These are phyloP conservation scores for Rubia peregrina DNA, from an alignment of 305 asterid genomes.

Conservation along the genomic window DNA sequence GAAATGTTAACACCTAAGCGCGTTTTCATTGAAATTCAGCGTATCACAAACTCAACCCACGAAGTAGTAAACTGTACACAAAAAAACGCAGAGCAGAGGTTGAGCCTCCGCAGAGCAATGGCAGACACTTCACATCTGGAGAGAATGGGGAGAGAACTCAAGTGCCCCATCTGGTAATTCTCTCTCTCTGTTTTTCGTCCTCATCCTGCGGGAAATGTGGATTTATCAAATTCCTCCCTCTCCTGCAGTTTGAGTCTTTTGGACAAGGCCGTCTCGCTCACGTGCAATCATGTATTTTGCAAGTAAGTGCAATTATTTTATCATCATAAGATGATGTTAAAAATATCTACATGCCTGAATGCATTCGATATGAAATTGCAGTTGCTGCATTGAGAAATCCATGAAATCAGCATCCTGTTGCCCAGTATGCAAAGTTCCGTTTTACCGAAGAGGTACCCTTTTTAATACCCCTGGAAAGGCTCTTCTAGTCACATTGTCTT, in stretches of 20 bases:
- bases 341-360: not conserved
- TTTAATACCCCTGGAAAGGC: not conserved
- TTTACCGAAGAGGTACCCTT: conserved; percentile 67
- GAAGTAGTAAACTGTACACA: not conserved
- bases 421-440: conserved; percentile 94
- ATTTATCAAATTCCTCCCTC: conserved; percentile 3
- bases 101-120: conserved; percentile 23
- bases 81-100: not conserved
- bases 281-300: conserved; percentile 96
- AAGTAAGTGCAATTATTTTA: conserved; percentile 35
- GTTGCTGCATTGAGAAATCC: conserved; percentile 67
- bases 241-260: conserved; percentile 71
- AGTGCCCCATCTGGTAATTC: conserved; percentile 86
- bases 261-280: conserved; percentile 64
- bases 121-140: conserved; percentile 71
- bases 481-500: no score
- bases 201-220: not conserved
- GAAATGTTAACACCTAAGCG: not conserved
- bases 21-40: not conserved
- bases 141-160: conserved; percentile 94
- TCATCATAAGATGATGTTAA: not conserved
- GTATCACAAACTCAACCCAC: not conserved
- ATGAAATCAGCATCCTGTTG: conserved; percentile 73
- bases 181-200: not conserved
- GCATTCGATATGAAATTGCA: conserved; percentile 23